phyloP scores from a whole-genome alignment of 495 filamentous ascomycete species.

The Penicillium lividum region DNA sequence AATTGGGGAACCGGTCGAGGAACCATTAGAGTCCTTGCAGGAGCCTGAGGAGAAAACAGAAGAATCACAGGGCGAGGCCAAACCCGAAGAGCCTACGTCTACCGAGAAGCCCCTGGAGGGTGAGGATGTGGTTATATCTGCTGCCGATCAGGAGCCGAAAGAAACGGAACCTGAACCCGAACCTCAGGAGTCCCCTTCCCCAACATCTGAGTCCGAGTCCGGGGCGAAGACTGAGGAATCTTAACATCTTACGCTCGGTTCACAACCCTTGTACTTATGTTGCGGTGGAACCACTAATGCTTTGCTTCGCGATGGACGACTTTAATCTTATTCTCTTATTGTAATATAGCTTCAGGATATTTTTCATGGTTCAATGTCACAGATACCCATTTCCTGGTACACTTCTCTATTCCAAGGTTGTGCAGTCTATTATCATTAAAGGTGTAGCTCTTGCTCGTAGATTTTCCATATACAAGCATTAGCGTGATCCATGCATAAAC shows the following conservation, averaged over 20 bases:
- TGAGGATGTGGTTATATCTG: conserved; percentile 13
- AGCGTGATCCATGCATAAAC: too few species aligned
- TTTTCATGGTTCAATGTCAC: conserved; percentile 39
- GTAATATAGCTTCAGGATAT: conserved; percentile 33
- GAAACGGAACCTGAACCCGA: conserved; percentile 12
- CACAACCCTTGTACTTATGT: conserved; percentile 8
- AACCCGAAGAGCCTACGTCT: not conserved
- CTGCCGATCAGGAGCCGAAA: conserved; percentile 13
- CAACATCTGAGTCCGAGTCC: conserved; percentile 9
- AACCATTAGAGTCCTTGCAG: not conserved
- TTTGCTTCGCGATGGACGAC: conserved; percentile 14
- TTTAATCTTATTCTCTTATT: conserved; percentile 8
- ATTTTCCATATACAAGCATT: too few species aligned
- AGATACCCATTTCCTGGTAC: conserved; percentile 39
- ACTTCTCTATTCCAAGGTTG: not conserved
- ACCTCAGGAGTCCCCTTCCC: conserved; percentile 1
- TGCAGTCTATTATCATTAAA: not conserved
- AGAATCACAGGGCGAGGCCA: conserved; percentile 3
- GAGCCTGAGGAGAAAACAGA: conserved; percentile 3
- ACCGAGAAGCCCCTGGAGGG: conserved; percentile 12
- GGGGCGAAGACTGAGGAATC: conserved; percentile 5
- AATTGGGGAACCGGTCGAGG: not conserved
- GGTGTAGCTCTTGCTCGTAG: too few species aligned
- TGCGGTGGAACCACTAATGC: conserved; percentile 9
- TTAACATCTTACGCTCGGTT: not conserved